phyloP scores from a whole-genome alignment of 331 rosid genomes.

The Pyracantha coccinea region DNA sequence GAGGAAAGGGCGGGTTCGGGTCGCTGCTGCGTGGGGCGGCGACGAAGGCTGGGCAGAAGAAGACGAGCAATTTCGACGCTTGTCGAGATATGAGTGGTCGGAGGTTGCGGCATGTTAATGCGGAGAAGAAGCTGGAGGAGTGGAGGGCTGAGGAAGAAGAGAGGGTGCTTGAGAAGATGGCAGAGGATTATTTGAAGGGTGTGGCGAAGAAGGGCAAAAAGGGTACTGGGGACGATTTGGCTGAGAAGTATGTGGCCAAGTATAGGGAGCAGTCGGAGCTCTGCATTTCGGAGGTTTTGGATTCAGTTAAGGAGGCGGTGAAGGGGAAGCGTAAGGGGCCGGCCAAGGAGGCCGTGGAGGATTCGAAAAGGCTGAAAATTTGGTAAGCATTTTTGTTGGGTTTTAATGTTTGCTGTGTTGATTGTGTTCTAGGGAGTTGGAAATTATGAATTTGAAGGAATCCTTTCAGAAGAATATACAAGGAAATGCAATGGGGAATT shows the following conservation, averaged over 20 bases:
- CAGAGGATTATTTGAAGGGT: conserved; percentile 68
- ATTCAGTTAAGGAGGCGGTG: conserved; percentile 62
- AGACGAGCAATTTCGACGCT: conserved; percentile 88
- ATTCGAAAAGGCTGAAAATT: conserved; percentile 63
- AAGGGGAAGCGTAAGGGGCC: conserved; percentile 53
- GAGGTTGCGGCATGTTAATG: conserved; percentile 83
- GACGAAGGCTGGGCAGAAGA: conserved; percentile 91
- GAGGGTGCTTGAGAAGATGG: conserved; percentile 64
- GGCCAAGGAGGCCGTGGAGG: not conserved
- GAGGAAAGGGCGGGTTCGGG: conserved; percentile 97
- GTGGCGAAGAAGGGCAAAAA: conserved; percentile 77
- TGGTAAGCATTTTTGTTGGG: conserved; percentile 40
- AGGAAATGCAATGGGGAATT: no score
- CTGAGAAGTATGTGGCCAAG: conserved; percentile 72
- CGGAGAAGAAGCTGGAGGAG: conserved; percentile 87
- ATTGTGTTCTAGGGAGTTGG: not conserved
- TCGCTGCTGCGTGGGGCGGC: conserved; percentile 91
- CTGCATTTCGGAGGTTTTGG: conserved; percentile 64
- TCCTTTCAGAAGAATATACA: not conserved
- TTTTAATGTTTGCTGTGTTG: not conserved
- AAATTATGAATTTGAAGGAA: not conserved
- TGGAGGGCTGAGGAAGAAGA: conserved; percentile 80
- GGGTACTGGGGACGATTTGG: conserved; percentile 64
- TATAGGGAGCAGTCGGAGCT: conserved; percentile 75
- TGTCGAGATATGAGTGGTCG: conserved; percentile 99